phyloP scores from a whole-genome alignment of 2,329 filamentous ascomycete genomes.

The Botrytis paeoniae region DNA sequence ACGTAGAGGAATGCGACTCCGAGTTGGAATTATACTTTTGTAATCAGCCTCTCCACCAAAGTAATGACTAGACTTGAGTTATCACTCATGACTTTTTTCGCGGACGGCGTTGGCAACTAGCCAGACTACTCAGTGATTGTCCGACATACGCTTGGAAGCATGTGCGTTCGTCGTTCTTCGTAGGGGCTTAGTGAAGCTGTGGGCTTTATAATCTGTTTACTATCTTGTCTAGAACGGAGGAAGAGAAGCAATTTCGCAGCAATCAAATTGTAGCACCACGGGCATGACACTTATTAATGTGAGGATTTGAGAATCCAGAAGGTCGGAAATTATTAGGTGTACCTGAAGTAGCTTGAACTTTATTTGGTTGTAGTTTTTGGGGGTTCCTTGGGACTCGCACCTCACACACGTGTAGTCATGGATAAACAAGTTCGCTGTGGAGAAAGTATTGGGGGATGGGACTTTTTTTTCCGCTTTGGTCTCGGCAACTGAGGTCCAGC shows the following conservation, averaged over 20 bases:
- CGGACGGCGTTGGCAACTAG: constrained; percentile 25
- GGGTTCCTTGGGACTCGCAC: neutral
- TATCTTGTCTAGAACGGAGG: constrained; percentile 12
- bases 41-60: constrained; percentile 60
- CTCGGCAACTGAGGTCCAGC: neutral
- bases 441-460: constrained; percentile 6
- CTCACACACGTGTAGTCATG: constrained; percentile 9
- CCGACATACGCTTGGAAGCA: constrained; percentile 31
- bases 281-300: constrained; percentile 18
- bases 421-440: constrained; percentile 9
- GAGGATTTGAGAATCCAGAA: neutral
- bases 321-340: neutral
- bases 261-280: constrained; percentile 11
- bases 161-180: constrained; percentile 7
- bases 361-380: constrained; percentile 8
- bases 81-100: constrained; percentile 50
- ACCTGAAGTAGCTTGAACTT: constrained; percentile 11
- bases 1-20: constrained; percentile 13
- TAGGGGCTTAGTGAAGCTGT: constrained; percentile 20
- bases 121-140: constrained; percentile 28
- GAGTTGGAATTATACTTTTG: constrained; percentile 48
- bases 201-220: constrained; percentile 9
- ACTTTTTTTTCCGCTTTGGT: constrained; percentile 1
- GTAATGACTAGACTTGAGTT: constrained; percentile 59
- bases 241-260: constrained; percentile 13